Percentiles rank a stretch among this genome's conserved stretches.
These are phyloP conservation scores for Aspergillus brunneoviolaceus DNA, from an alignment of 2,329 filamentous ascomycete genomes.

Conservation along the genomic window DNA sequence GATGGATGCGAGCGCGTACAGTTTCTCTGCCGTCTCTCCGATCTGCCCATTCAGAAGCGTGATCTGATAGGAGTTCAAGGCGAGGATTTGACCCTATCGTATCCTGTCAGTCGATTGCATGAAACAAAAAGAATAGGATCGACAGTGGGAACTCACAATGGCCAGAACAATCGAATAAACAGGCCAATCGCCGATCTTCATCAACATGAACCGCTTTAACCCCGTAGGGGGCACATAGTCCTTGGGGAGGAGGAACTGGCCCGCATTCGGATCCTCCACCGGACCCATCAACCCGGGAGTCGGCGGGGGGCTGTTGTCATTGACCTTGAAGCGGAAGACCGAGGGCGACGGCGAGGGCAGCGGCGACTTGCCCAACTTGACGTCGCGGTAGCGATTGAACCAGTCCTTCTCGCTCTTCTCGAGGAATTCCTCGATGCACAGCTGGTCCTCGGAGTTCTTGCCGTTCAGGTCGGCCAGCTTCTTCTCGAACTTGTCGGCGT, in stretches of 20 bases:
- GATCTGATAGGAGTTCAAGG: constrained; percentile 66
- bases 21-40: constrained; percentile 56
- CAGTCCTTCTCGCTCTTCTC: constrained; percentile 65
- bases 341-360: constrained; percentile 40
- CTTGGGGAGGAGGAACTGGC: constrained; percentile 53
- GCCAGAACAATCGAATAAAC: constrained; percentile 61
- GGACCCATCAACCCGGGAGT: constrained; percentile 27
- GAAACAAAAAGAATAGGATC: too few relatives aligned
- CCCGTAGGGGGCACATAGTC: constrained; percentile 58
- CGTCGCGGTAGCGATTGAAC: constrained; percentile 59
- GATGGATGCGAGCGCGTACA: constrained; percentile 60
- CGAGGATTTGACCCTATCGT: constrained; percentile 58
- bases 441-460: constrained; percentile 56
- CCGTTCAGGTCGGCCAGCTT: constrained; percentile 57
- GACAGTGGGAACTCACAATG: neutral
- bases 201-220: constrained; percentile 54
- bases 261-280: constrained; percentile 41
- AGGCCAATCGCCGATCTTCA: constrained; percentile 61
- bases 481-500: constrained; percentile 58
- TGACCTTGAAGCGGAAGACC: constrained; percentile 35
- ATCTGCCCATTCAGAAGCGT: constrained; percentile 65
- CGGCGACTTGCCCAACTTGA: constrained; percentile 51
- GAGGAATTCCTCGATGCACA: constrained; percentile 65
- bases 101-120: neutral
- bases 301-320: constrained; percentile 35